Base-by-base conservation (phyloP, 495 filamentous ascomycete species). In the Aspergillus nidulans region DNA sequence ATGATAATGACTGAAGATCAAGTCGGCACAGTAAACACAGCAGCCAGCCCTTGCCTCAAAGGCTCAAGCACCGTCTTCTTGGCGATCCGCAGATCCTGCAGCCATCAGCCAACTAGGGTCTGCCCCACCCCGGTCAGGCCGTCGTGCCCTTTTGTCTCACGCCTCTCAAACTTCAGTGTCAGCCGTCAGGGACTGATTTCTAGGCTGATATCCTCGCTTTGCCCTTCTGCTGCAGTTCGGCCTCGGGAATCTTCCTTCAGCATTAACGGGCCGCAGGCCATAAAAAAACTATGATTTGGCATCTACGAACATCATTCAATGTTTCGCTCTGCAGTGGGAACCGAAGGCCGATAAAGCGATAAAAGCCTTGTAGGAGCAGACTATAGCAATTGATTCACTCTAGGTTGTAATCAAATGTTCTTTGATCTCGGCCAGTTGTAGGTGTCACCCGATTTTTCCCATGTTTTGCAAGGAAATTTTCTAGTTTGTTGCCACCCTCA, bases 41-140 rank as follows among this genome's bases (percentile, higher is more conserved):
- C n/a, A n/a, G n/a, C n/a, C n/a, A n/a, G n/a, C n/a, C 52, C 61
- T 63, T 63, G 51, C 61, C 57, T 63, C 34, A 36, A n/a, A n/a
- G n/a, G 49, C 56, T 55, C 26, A 28, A 28, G 57, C 61, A 60
- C 57, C 55, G 60, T 50, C 54, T 57, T 48, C 61, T 63, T 63
- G 61, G 57, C 61, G 42, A 55, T 47, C 54, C 46, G 61, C 55
- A 58, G 61, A 63, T 63, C 61, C 57, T 60, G 55, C 32, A 30
- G 41, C 20, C 10, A 19, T 24, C 16, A 24, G 36, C 61, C 57
- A 60, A 63, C 58, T 32, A 58, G 19, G 18, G 16, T 23, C 52
- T 56, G 42, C 48, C 52, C 47, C 50, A 55, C 59, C 55, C 40
- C 51, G 24, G 52, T 60, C 61, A 60, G 61, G 57, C 61, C 54